Conservation (phyloP, 164 flowering plant genomes). For the Tetracentron sinense region DNA sequence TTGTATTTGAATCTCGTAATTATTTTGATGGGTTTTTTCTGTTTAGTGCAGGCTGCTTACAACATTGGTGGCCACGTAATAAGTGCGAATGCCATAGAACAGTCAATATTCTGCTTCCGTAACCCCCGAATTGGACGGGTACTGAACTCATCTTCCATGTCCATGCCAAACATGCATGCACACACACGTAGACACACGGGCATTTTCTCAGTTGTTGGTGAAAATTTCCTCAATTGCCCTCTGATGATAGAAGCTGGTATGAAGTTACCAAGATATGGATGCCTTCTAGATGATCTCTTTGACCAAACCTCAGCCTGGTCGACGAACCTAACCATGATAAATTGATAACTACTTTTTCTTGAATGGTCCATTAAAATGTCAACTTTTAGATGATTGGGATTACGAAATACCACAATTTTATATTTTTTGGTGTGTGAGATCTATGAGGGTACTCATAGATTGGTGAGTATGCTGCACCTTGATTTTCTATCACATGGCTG, state of each 20-base stretch:
- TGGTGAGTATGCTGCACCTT: too few relatives aligned
- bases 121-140: slow-evolving; percentile 72
- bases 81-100: slow-evolving; percentile 77
- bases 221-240: background rate
- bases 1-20: background rate
- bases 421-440: too few relatives aligned
- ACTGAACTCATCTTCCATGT: slow-evolving; percentile 11
- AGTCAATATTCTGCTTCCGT: slow-evolving; percentile 56
- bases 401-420: too few relatives aligned
- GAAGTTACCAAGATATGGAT: too few relatives aligned
- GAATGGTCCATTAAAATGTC: too few relatives aligned
- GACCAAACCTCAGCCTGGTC: too few relatives aligned
- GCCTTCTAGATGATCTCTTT: background rate
- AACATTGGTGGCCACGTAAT: slow-evolving; percentile 71
- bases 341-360: too few relatives aligned
- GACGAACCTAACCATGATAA: too few relatives aligned
- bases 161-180: background rate
- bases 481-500: too few relatives aligned
- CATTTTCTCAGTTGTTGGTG: background rate
- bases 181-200: background rate
- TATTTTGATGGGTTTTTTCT: slow-evolving; percentile 24
- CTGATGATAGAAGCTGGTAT: too few relatives aligned
- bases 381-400: too few relatives aligned
- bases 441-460: too few relatives aligned
- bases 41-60: slow-evolving; percentile 85